Evolutionary conservation across 345 rosid species (phyloP).

Genomic region (Arabis hirsuta): DNA sequence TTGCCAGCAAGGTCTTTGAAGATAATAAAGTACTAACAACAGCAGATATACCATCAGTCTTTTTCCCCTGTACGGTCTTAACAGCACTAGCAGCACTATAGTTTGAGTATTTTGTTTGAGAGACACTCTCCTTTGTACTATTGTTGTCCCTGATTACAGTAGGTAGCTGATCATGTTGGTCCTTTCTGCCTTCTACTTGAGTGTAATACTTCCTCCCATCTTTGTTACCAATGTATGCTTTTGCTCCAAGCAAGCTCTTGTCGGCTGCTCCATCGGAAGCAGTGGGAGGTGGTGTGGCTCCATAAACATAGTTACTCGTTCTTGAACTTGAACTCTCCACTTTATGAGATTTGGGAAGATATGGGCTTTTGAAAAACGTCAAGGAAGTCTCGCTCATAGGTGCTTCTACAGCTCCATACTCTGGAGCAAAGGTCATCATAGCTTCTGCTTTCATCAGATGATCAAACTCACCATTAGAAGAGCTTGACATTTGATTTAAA

Average conservation of each 20-base stretch:
- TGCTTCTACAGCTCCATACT: conserved; percentile 95
- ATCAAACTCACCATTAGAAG: conserved; percentile 77
- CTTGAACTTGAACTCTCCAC: conserved; percentile 76
- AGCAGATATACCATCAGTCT: conserved; percentile 53
- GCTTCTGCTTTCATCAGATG: conserved; percentile 96
- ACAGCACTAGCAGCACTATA: conserved; percentile 55
- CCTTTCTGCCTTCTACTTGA: conserved; percentile 66
- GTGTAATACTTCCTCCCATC: conserved; percentile 68
- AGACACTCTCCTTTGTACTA: conserved; percentile 53
- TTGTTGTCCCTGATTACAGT: conserved; percentile 48
- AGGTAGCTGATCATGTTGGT: conserved; percentile 52
- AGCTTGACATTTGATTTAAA: conserved; percentile 49
- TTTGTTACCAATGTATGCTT: conserved; percentile 52
- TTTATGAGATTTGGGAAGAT: conserved; percentile 75
- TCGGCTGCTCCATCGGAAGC: conserved; percentile 62
- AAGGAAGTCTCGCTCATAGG: conserved; percentile 64
- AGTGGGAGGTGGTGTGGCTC: conserved; percentile 82
- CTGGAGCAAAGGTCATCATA: conserved; percentile 90
- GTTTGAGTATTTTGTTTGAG: conserved; percentile 60
- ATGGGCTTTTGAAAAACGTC: conserved; percentile 77
- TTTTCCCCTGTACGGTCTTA: conserved; percentile 60
- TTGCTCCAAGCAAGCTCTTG: conserved; percentile 60
- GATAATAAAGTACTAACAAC: conserved; percentile 58
- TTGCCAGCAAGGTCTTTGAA: conserved; percentile 73
- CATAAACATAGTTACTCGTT: conserved; percentile 68